These are phyloP conservation scores for Meira miltonrushii DNA, from an alignment of 1,284 basidiomycete species.

Conservation along the genomic window DNA sequence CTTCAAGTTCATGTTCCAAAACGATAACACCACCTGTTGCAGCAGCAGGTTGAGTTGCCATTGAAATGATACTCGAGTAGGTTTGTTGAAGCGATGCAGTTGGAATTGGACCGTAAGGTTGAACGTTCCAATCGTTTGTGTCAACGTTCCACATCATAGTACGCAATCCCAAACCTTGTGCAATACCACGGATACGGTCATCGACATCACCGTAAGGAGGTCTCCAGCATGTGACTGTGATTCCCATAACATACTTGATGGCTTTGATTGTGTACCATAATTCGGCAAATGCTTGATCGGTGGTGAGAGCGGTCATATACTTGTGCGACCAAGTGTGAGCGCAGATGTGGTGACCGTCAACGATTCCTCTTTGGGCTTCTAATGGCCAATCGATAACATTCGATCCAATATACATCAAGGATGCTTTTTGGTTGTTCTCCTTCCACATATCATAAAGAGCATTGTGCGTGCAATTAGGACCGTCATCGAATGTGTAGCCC, in stretches of 20 bases:
- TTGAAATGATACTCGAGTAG: constrained; percentile 42
- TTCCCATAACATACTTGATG: constrained; percentile 57
- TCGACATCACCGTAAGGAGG: constrained; percentile 58
- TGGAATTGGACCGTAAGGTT: constrained; percentile 43
- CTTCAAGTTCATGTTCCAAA: constrained; percentile 48
- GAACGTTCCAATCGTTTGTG: constrained; percentile 55
- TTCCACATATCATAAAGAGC: constrained; percentile 58
- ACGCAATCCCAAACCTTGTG: constrained; percentile 55
- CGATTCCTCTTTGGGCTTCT: constrained; percentile 57
- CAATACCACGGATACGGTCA: constrained; percentile 59
- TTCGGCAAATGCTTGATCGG: constrained; percentile 59
- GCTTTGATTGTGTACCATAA: constrained; percentile 58
- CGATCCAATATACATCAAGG: constrained; percentile 57
- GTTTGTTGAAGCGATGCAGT: constrained; percentile 47
- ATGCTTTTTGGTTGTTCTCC: constrained; percentile 57
- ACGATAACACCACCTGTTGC: constrained; percentile 46
- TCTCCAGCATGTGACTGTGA: constrained; percentile 55
- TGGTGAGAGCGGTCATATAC: constrained; percentile 57
- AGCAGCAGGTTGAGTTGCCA: constrained; percentile 7
- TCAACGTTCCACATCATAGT: constrained; percentile 58
- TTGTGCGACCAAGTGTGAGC: constrained; percentile 55
- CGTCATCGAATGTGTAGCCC: constrained; percentile 59
- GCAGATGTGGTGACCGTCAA: constrained; percentile 46
- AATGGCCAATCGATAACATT: constrained; percentile 60
- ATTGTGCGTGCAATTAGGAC: constrained; percentile 56